Evolutionary conservation across 768 basidiomycete genomes (phyloP).

Genomic region (Russula virescens): DNA sequence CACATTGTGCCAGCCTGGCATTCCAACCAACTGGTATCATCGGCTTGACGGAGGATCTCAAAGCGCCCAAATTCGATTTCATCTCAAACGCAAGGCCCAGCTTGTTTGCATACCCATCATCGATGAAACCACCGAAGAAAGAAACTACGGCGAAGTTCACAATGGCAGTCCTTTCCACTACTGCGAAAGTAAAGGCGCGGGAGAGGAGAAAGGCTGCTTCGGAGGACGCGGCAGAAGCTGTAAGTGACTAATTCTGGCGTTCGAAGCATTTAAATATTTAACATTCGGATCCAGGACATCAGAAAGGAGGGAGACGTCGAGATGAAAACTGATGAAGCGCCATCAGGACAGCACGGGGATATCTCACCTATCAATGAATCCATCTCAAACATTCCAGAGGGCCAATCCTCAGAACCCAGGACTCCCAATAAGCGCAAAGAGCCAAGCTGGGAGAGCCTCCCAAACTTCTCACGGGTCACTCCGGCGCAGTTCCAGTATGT

Average conservation of each 20-base stretch:
- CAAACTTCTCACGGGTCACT: conserved; percentile 90
- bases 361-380: conserved; percentile 53
- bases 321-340: conserved; percentile 63
- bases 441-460: conserved; percentile 63
- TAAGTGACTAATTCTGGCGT: conserved; percentile 34
- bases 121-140: conserved; percentile 85
- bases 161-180: conserved; percentile 93
- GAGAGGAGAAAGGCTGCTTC: conserved; percentile 88
- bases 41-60: conserved; percentile 79
- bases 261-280: conserved; percentile 11
- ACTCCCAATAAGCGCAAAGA: conserved; percentile 62
- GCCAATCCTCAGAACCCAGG: conserved; percentile 36
- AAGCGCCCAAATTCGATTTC: conserved; percentile 92
- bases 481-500: conserved; percentile 84
- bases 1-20: conserved; percentile 86
- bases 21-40: conserved; percentile 96
- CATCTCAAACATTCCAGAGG: conserved; percentile 44
- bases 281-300: conserved; percentile 52
- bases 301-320: conserved; percentile 65
- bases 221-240: conserved; percentile 79
- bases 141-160: conserved; percentile 89
- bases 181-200: conserved; percentile 92
- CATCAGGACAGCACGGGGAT: conserved; percentile 45
- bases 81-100: conserved; percentile 86
- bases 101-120: conserved; percentile 85